Base-by-base conservation (phyloP, 768 basidiomycete species). In the Auricularia sp. region DNA sequence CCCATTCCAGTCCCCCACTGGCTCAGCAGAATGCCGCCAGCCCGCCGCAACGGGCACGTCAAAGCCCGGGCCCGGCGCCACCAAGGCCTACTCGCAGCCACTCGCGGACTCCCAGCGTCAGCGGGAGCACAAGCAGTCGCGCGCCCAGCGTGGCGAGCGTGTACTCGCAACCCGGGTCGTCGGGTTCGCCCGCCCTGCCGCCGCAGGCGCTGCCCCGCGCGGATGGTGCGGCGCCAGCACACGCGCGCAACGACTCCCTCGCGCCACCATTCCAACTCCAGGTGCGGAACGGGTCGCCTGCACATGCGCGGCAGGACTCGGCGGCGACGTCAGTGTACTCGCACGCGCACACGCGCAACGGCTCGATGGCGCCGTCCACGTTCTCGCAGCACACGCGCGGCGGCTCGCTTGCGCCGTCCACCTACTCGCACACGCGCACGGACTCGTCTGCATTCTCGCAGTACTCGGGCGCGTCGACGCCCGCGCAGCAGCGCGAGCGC, bases 391-490 rank as follows among this genome's bases (percentile, higher is more conserved):
- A 51, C 21, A 21, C 18, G 21, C 14, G 47, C 14, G 6, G 18
- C 18, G 47, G 18, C 10, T 51, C 47, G 44, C 44, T 45, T 18
- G 44, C 44, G 44, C 44, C 44, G 18, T 45, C 44, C 6, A 18
- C 47, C 10, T 51, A 51, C 21, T 51, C 47, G 47, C 47, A 51
- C 21, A 6, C 47, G 21, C 47, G 47, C 14, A 16, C 14, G 10
- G 47, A 51, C 6, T 51, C 47, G 47, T 51, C 21, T 18, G 47
- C 47, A 18, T 21, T 21, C 73, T 73, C 72, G 61, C 64, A 68
- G 24, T 76, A 74, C 29, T 59, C 29, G 56, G 29, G 24, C 56
- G 21, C 56, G 56, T 59, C 24, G 56, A 29, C 56, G 24, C 56
- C 56, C 11, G 21, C 56, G 34, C 56, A 24, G 13, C 24, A 13